These are phyloP conservation scores for Prunella vulgaris DNA, from an alignment of 257 asterid genomes.

Conservation along the genomic window DNA sequence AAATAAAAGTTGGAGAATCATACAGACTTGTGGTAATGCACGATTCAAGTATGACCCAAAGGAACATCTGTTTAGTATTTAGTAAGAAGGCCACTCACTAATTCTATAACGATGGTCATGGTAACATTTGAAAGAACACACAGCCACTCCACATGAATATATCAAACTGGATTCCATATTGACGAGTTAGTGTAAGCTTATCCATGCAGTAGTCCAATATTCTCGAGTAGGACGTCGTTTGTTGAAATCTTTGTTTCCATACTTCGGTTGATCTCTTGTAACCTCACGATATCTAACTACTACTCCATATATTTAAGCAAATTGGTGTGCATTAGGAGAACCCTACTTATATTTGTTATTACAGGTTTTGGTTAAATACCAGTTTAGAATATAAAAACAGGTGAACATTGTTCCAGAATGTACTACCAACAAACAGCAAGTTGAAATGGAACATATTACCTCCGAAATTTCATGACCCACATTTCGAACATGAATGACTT, in stretches of 20 bases:
- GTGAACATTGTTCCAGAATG: conserved; percentile 1
- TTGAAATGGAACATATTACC: conserved; percentile 36
- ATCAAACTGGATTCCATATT: not conserved
- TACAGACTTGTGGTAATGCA: not conserved
- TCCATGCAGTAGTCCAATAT: conserved; percentile 14
- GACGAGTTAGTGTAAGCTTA: not conserved
- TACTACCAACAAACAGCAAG: not conserved
- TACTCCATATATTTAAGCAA: not conserved
- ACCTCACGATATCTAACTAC: not conserved
- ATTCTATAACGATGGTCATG: not conserved
- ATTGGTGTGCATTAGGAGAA: not conserved
- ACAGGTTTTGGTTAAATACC: conserved; percentile 1
- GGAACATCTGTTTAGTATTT: not conserved
- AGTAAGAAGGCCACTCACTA: not conserved
- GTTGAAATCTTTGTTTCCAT: not conserved
- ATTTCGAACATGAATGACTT: conserved; percentile 92
- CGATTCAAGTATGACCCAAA: not conserved
- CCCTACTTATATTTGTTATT: not conserved
- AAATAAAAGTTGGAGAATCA: conserved; percentile 4
- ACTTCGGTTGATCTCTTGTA: conserved; percentile 12
- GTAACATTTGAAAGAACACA: not conserved
- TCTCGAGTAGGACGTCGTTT: not conserved
- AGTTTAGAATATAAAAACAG: not conserved
- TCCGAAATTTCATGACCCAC: conserved; percentile 98
- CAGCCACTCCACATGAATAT: not conserved